Evolutionary conservation across 768 basidiomycete genomes (phyloP), one percentile per base, ranked within the genome.

Genomic region (Kwoniella europaea): DNA sequence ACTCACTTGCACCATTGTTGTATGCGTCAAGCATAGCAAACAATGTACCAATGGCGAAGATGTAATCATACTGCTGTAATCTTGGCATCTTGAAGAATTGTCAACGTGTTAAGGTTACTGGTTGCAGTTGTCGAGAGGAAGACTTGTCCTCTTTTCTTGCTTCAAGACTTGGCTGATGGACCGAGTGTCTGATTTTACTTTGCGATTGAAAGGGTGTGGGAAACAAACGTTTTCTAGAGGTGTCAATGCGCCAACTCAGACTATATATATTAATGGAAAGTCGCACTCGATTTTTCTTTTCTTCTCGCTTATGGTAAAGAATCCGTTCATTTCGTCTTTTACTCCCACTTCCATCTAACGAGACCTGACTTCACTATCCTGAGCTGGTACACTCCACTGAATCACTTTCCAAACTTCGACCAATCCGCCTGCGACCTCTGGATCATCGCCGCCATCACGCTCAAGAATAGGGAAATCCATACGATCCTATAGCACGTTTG

Each of bases 1-100:
- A 68, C 70, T 71, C 43, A 71, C 74, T 76, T 50, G 75, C 75
- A 66, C 75, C 75, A 50, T 76, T 76, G 65, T 76, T 76, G 72
- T 68, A 76, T 41, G 75, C 75, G 59, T 76, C 75, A 22, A 76
- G 64, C 24, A 76, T 70, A 27, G 75, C 75, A 50, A 76, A 76
- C 60, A 71, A 71, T 12, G 75, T 76, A 35, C 75, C 75, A 58
- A 76, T 74, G 65, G 72, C 75, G 53, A 76, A 76, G 64, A 76
- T 62, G 52, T 73, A 76, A 67, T 73, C 60, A 69, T 71, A 76
- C 54, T 76, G 75, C 15, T 29, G 15, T 42, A 76, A 67, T 29
- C 59, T 24, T 35, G 74, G 71, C 74, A 75, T 75, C 41, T 59
- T 71, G 67, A 42, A 20, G 9, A 27, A 44, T 4, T 35, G 16